Base-by-base conservation (phyloP, 2,329 filamentous ascomycete species). In the Microcyclosporella mali region DNA sequence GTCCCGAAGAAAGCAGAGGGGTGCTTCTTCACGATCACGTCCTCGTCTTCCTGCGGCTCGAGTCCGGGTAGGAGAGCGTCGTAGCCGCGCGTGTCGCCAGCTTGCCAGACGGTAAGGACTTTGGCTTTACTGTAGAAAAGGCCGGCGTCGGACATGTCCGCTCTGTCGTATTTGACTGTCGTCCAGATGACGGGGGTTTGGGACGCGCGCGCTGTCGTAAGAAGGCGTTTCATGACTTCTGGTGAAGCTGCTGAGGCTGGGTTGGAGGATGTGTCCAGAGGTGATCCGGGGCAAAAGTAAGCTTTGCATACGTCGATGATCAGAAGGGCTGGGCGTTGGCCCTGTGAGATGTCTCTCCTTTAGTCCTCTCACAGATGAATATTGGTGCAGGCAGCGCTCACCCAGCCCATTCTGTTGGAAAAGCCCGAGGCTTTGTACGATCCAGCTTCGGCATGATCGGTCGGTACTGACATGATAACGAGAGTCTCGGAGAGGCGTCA, bases 271-370 rank as follows among this genome's bases (percentile, higher is more conserved):
- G 40, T 43, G 34, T 56, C 42, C 0, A 56, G 43, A 10, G 55
- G 55, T 6, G 51, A 54, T n/a, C 48, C 49, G 18, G 49, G 45
- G 9, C 46, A 50, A 45, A 54, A 57, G 45, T 57, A 57, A 11
- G 54, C 54, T n/a, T 40, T 37, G 44, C 54, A 57, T 41, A 57
- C 49, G 37, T 57, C 54, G 28, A 57, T 50, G 11, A 56, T 37
- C 4, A 57, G 33, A 17, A 56, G 49, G 9, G 54, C 54, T 11
- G 54, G 54, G 17, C 49, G 47, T 19, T 41, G n/a, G 32, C 54
- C 46, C 48, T 50, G 21, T 16, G 4, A 34, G 35, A 32, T 34
- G 41, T 21, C 31, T 29, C 8, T 21, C 11, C n/a, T 3, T 32
- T 37, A 15, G 17, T 7, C 3, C 7, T 27, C 27, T 15, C 4